phyloP scores from a whole-genome alignment of 164 flowering plant genomes.

The Vitis vinifera region DNA sequence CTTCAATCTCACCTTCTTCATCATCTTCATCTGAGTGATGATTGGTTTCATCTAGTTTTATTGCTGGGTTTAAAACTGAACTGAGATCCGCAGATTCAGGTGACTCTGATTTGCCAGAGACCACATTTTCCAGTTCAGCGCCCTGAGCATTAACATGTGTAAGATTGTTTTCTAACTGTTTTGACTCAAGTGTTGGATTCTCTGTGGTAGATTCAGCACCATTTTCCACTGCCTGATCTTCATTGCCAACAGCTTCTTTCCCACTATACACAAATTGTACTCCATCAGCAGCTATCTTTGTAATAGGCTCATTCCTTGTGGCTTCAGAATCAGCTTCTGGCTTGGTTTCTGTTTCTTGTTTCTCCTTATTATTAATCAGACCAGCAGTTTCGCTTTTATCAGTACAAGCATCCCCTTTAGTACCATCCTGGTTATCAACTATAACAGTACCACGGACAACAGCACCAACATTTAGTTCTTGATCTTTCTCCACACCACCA shows the following conservation, averaged over 20 bases:
- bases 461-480: background rate
- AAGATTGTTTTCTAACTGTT: slow-evolving; percentile 10
- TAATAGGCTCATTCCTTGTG: background rate
- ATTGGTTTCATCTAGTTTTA: slow-evolving; percentile 10
- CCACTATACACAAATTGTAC: background rate
- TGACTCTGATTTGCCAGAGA: slow-evolving; percentile 3
- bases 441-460: background rate
- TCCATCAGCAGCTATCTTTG: slow-evolving; percentile 11
- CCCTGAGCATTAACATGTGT: background rate
- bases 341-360: slow-evolving; percentile 16
- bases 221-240: background rate
- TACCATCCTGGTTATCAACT: background rate
- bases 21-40: slow-evolving; percentile 25
- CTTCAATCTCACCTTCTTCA: slow-evolving; percentile 37
- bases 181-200: slow-evolving; percentile 12
- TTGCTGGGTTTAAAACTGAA: slow-evolving; percentile 10
- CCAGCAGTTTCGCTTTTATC: slow-evolving; percentile 1
- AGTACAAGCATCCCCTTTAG: slow-evolving; percentile 4
- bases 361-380: slow-evolving; percentile 1
- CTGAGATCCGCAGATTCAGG: slow-evolving; percentile 11
- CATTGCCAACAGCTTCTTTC: slow-evolving; percentile 2
- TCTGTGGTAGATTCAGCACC: background rate
- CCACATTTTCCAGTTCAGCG: slow-evolving; percentile 14
- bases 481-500: slow-evolving; percentile 11
- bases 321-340: slow-evolving; percentile 18